These are phyloP conservation scores for Aspergillus sclerotioniger DNA, from an alignment of 495 filamentous ascomycete species.

Conservation along the genomic window DNA sequence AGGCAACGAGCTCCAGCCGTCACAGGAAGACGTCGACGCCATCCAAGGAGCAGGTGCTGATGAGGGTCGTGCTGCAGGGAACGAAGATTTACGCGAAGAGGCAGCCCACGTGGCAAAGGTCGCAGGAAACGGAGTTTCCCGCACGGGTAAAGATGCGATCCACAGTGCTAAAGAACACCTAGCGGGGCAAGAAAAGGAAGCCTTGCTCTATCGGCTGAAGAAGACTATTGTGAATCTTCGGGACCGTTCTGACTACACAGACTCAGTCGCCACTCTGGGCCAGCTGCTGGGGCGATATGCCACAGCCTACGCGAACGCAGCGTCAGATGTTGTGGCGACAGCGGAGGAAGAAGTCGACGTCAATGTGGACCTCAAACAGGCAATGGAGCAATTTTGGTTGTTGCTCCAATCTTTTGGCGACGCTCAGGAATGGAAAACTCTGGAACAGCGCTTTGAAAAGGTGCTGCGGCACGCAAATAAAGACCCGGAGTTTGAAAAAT, in stretches of 20 bases:
- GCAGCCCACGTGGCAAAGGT: slow-evolving; percentile 60
- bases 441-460: slow-evolving; percentile 62
- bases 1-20: slow-evolving; percentile 68
- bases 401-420: slow-evolving; percentile 79
- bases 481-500: slow-evolving; percentile 78
- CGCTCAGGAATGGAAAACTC: slow-evolving; percentile 66
- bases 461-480: slow-evolving; percentile 71
- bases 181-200: slow-evolving; percentile 66
- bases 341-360: slow-evolving; percentile 66
- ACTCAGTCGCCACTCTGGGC: slow-evolving; percentile 77
- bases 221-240: slow-evolving; percentile 71
- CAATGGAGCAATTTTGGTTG: slow-evolving; percentile 72
- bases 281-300: slow-evolving; percentile 77
- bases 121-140: slow-evolving; percentile 59
- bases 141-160: slow-evolving; percentile 64
- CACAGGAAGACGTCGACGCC: slow-evolving; percentile 54
- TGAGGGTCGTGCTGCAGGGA: slow-evolving; percentile 48
- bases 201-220: slow-evolving; percentile 72
- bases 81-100: slow-evolving; percentile 61
- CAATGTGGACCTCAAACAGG: slow-evolving; percentile 73
- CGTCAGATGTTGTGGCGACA: slow-evolving; percentile 58
- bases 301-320: slow-evolving; percentile 68
- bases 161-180: slow-evolving; percentile 66
- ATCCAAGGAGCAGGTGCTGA: slow-evolving; percentile 59
- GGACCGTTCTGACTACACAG: slow-evolving; percentile 73